Base-by-base conservation (phyloP, 805 yeast species). In the Candida namnaoensis region DNA sequence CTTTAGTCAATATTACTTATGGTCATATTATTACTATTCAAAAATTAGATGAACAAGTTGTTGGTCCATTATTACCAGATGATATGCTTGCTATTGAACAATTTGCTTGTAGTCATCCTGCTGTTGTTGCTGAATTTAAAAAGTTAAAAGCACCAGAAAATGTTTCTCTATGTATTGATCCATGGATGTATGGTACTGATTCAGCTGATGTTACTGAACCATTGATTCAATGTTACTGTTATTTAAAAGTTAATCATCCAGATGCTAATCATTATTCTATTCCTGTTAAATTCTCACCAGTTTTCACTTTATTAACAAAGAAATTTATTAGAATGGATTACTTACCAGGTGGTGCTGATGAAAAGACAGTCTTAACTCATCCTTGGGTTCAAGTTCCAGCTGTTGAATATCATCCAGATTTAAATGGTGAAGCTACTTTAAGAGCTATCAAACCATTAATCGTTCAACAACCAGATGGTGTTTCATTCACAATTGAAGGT, bases 121-220 rank as follows among this genome's bases (percentile, higher is more conserved):
- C 54, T 3, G 78, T 82, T 46, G 48, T 58, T 46, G 84, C 80
- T 25, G 88, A 83, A 60, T 68, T 82, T 50, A 83, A 69, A 44
- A 81, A 82, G 58, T 68, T 82, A 61, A 70, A 77, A 48, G 66
- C 83, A 44, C 90, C 88, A 46, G 36, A 42, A 56, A 57, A 73
- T 58, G 64, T 57, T 48, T 52, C 58, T 32, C 80, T 81, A 38
- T 72, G 78, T 50, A 72, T 72, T 56, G 91, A 83, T 58, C 87
- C 90, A 41, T 85, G 95, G 95, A 85, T 83, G 72, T 83, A 85
- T 58, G 95, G 91, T 54, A 80, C 88, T 32, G 88, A 81, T 56
- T 80, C 78, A 51, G 64, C 74, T 38, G 52, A 54, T 35, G 41
- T 58, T 14, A 66, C 59, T 36, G 73, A 80, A 60, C 74, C 78